Percentiles rank a stretch among this genome's conserved stretches.
phyloP scores from a whole-genome alignment of 2,329 filamentous ascomycete genomes.

The Fusarium nurragi region DNA sequence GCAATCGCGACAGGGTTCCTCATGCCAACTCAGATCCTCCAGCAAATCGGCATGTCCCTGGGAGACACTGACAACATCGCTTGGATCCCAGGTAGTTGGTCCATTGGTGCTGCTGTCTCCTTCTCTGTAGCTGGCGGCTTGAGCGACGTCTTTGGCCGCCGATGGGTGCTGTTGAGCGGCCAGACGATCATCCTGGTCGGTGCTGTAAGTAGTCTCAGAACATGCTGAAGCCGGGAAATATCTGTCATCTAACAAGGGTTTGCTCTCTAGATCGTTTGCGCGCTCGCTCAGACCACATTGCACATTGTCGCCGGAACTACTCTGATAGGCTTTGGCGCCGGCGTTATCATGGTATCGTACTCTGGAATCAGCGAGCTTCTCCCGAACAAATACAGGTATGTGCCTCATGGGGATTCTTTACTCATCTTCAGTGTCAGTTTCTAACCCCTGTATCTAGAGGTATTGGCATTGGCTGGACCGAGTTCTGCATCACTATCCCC shows the following conservation, averaged over 20 bases:
- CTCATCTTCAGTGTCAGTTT: background rate
- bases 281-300: background rate
- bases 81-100: slow-evolving; percentile 19
- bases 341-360: slow-evolving; percentile 12
- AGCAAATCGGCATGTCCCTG: slow-evolving; percentile 7
- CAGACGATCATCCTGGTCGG: slow-evolving; percentile 7
- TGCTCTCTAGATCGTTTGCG: slow-evolving; percentile 1
- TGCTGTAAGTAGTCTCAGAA: background rate
- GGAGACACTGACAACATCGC: slow-evolving; percentile 6
- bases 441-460: background rate
- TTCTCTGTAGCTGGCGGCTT: slow-evolving; percentile 10
- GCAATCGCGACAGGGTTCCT: slow-evolving; percentile 12
- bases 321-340: slow-evolving; percentile 7
- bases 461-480: slow-evolving; percentile 10
- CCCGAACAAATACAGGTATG: slow-evolving; percentile 11
- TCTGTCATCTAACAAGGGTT: background rate
- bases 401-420: fast-evolving
- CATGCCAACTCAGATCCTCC: slow-evolving; percentile 14
- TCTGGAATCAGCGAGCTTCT: slow-evolving; percentile 9
- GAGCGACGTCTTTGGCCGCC: slow-evolving; percentile 12
- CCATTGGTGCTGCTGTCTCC: slow-evolving; percentile 4
- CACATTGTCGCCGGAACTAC: slow-evolving; percentile 9
- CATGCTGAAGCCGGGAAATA: fast-evolving
- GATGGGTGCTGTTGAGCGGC: slow-evolving; percentile 4
- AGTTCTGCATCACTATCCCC: slow-evolving; percentile 11